Conservation (phyloP, 2,329 filamentous ascomycete genomes). For the Gnomoniopsis sp. region DNA sequence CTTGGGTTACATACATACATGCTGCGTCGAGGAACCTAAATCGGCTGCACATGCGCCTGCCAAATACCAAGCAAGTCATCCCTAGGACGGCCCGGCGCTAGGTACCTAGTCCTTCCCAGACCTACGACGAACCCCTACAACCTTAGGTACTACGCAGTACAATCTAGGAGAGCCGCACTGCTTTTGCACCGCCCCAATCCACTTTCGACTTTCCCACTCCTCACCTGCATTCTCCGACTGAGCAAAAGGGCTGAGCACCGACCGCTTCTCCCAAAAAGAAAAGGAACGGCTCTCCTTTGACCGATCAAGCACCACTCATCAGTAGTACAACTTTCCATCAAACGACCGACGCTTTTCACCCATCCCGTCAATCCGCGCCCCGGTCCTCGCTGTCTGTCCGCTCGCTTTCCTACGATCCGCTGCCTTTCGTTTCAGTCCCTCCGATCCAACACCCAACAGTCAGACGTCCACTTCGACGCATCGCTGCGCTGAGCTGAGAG, state of each 20-base stretch:
- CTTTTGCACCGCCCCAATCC: not conserved
- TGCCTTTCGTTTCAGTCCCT: slow-evolving; percentile 5
- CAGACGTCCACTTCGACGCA: not conserved
- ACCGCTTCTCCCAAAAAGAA: not conserved
- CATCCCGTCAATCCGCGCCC: not conserved
- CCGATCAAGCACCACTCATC: not conserved
- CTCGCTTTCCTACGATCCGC: slow-evolving; percentile 2
- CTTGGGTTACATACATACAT: not conserved
- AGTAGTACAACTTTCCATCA: no score
- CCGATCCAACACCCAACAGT: slow-evolving; percentile 1
- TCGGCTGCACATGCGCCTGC: no score
- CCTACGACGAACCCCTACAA: no score
- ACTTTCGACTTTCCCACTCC: not conserved
- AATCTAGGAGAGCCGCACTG: not conserved
- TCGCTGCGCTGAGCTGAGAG: not conserved
- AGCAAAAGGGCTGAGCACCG: slow-evolving; percentile 1
- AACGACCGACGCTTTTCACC: no score
- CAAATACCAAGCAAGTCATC: not conserved
- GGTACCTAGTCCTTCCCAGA: not conserved
- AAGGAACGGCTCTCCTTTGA: not conserved
- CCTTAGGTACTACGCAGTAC: not conserved
- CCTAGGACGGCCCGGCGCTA: not conserved
- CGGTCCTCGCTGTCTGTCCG: not conserved
- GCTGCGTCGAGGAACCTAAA: no score
- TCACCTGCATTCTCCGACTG: not conserved